phyloP scores from a whole-genome alignment of 345 rosid genomes.

The Triadica sebifera region DNA sequence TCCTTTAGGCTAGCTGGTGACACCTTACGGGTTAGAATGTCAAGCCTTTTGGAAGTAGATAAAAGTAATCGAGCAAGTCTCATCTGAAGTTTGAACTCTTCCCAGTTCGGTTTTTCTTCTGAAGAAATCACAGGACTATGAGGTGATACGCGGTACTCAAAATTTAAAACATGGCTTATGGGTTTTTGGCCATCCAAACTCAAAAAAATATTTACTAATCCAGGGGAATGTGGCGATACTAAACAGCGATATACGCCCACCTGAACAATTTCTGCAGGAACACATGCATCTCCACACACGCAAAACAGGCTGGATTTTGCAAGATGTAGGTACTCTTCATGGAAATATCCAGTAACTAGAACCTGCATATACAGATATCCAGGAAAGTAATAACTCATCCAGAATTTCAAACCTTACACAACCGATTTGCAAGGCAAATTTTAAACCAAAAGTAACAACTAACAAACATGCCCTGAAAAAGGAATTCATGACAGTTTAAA shows the following conservation, averaged over 20 bases:
- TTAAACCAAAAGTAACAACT: background rate
- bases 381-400: background rate
- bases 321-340: slow-evolving; percentile 48
- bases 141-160: slow-evolving; percentile 60
- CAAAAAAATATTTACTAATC: slow-evolving; percentile 57
- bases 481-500: background rate
- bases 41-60: slow-evolving; percentile 60
- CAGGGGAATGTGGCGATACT: slow-evolving; percentile 64
- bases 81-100: slow-evolving; percentile 65
- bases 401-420: background rate
- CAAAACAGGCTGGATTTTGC: slow-evolving; percentile 60
- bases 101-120: slow-evolving; percentile 57
- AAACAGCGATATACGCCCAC: slow-evolving; percentile 84
- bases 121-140: slow-evolving; percentile 34
- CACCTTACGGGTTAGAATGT: slow-evolving; percentile 51
- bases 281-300: slow-evolving; percentile 64
- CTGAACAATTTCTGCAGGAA: slow-evolving; percentile 62
- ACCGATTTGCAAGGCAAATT: background rate
- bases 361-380: slow-evolving; percentile 43
- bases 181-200: slow-evolving; percentile 80
- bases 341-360: slow-evolving; percentile 70
- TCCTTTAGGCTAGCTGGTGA: slow-evolving; percentile 49
- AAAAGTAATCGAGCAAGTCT: slow-evolving; percentile 78
- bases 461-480: background rate
- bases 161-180: slow-evolving; percentile 67